Base-by-base conservation (phyloP, 805 yeast genomes). In the Ogataea paraovalis region DNA sequence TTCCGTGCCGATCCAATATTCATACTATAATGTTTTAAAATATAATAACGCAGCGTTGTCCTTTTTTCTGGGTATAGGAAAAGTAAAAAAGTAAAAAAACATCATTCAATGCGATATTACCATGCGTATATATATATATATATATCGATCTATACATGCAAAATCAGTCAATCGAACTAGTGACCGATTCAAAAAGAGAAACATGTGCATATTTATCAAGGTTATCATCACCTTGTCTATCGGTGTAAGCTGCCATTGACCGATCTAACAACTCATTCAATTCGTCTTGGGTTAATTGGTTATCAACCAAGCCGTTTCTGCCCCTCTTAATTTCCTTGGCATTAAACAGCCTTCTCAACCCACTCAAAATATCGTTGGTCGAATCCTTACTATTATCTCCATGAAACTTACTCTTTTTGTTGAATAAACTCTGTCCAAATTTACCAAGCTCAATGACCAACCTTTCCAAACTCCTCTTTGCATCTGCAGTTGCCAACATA, bases 391-490 rank as follows among this genome's bases (percentile, higher is more conserved):
- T 40, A 12, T 42, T n/a, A 10, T 25, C 43, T 27, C 21, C 34
- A n/a, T 50, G 43, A 37, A 44, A 48, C 8, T 14, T 38, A 6
- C 27, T 8, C 14, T 39, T 37, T 18, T 30, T 37, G 20, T 48
- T 33, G 18, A 57, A 39, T 37, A 73, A 64, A 32, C 71, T 71
- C 50, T 74, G 38, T 13, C 21, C 76, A 57, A 80, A 80, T 33
- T 72, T 68, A 3, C 90, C 90, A 69, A 78, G 62, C 56, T 82
- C 84, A 46, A 85, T 85, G 21, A 89, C 88, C 57, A 87, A 64
- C 58, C 79, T 81, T 56, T 89, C 97, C 49, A 91, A 72, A 48
- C 79, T 79, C 50, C 96, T 75, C 66, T 94, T 94, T 21, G 85
- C 76, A 37, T 84, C 85, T 2, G 96, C 95, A 52, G 82, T 81